Conservation (phyloP, 306 rosid genomes). For the Echinosophora koreensis region DNA sequence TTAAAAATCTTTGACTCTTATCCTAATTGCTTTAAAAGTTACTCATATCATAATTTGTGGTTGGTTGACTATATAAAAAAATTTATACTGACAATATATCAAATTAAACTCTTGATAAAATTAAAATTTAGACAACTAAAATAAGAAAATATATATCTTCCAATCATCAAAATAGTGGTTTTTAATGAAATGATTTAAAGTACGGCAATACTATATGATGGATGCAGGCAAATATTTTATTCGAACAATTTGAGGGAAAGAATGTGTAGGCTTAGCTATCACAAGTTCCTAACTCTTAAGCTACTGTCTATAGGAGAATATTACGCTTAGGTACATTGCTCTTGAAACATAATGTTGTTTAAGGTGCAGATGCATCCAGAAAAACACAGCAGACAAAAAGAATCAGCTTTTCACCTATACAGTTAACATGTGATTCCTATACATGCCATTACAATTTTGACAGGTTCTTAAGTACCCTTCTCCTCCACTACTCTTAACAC, state of each 20-base stretch:
- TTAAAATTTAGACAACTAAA: background rate
- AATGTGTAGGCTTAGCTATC: constrained; percentile 34
- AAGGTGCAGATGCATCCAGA: constrained; percentile 35
- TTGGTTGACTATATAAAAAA: too few species aligned
- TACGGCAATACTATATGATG: background rate
- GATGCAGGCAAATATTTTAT: constrained; percentile 32
- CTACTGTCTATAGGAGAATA: background rate
- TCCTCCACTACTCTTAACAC: constrained; percentile 30
- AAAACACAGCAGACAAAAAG: constrained; percentile 42
- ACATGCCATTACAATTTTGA: constrained; percentile 11
- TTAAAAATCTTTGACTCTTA: too few species aligned
- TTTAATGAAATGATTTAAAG: too few species aligned
- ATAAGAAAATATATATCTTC: background rate
- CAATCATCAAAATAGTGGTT: too few species aligned
- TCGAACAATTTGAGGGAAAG: constrained; percentile 3
- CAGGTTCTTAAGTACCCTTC: constrained; percentile 12
- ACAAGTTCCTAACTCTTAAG: constrained; percentile 18
- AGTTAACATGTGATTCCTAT: constrained; percentile 46
- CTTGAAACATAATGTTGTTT: constrained; percentile 42
- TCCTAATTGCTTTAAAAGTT: too few species aligned
- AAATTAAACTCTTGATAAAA: too few species aligned
- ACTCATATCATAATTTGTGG: too few species aligned
- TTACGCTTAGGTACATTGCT: constrained; percentile 46
- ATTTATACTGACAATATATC: too few species aligned
- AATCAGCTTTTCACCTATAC: constrained; percentile 45